These are phyloP conservation scores for Solioccasus polychromus DNA, from an alignment of 768 basidiomycete species.

Conservation along the genomic window DNA sequence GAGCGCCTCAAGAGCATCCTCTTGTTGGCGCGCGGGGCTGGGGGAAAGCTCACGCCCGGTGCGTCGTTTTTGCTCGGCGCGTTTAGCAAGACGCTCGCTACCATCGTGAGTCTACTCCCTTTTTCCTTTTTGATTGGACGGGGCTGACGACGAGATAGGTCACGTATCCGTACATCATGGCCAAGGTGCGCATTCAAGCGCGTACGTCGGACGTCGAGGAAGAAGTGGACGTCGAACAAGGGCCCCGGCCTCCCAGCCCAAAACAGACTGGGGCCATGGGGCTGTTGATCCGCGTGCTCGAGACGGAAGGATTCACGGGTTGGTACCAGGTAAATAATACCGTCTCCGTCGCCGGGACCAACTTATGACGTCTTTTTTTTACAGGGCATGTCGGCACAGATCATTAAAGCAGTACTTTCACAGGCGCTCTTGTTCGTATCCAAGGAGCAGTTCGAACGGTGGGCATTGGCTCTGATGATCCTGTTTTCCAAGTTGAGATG, in stretches of 20 bases:
- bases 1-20: slow-evolving; percentile 84
- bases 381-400: slow-evolving; percentile 95
- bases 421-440: slow-evolving; percentile 96
- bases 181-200: slow-evolving; percentile 94
- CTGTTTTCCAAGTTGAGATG: slow-evolving; percentile 40
- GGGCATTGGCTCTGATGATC: slow-evolving; percentile 71
- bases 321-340: slow-evolving; percentile 79
- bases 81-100: slow-evolving; percentile 91
- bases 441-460: slow-evolving; percentile 95
- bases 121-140: background rate
- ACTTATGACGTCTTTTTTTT: background rate
- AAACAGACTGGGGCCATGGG: slow-evolving; percentile 73
- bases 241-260: slow-evolving; percentile 24
- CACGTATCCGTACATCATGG: slow-evolving; percentile 95
- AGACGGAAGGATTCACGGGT: slow-evolving; percentile 78
- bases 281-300: slow-evolving; percentile 68
- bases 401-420: slow-evolving; percentile 90
- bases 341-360: slow-evolving; percentile 19
- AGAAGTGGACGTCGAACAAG: slow-evolving; percentile 13
- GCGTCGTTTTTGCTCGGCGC: slow-evolving; percentile 87
- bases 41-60: slow-evolving; percentile 71
- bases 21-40: slow-evolving; percentile 50
- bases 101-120: slow-evolving; percentile 58
- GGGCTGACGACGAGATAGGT: slow-evolving; percentile 49
- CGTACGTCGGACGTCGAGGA: slow-evolving; percentile 56